phyloP scores from a whole-genome alignment of 805 yeast genomes.

The Candida namnaoensis region DNA sequence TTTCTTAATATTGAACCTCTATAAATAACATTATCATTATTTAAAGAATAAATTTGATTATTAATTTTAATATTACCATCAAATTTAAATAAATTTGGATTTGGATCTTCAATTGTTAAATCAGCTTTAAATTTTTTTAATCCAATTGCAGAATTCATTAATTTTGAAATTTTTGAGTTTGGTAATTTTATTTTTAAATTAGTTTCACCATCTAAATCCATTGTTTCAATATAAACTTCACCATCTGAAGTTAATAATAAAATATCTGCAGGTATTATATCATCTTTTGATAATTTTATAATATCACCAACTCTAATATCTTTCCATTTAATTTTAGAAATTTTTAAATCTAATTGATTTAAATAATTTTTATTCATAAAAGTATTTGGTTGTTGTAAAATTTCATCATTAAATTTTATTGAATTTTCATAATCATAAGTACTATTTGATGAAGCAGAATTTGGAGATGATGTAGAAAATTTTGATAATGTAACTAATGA shows the following conservation, averaged over 20 bases:
- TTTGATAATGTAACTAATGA: too few species aligned
- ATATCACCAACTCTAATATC: slow-evolving; percentile 81
- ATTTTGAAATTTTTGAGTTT: slow-evolving; percentile 49
- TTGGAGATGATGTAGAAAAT: slow-evolving; percentile 7
- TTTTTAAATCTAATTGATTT: slow-evolving; percentile 11
- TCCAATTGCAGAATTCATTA: slow-evolving; percentile 39
- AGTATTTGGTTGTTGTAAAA: slow-evolving; percentile 11
- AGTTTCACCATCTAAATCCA: slow-evolving; percentile 98
- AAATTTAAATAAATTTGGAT: slow-evolving; percentile 81
- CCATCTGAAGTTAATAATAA: slow-evolving; percentile 61
- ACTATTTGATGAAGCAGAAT: slow-evolving; percentile 1
- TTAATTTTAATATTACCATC: slow-evolving; percentile 60
- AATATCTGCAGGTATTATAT: slow-evolving; percentile 92
- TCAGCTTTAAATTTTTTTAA: slow-evolving; percentile 41
- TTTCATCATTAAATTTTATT: neutral
- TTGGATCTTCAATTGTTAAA: slow-evolving; percentile 82
- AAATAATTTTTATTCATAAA: slow-evolving; percentile 20
- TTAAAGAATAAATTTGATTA: slow-evolving; percentile 44
- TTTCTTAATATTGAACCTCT: slow-evolving; percentile 88
- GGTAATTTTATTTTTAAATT: slow-evolving; percentile 73
- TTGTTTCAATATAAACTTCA: slow-evolving; percentile 80
- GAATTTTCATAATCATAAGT: neutral
- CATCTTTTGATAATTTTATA: slow-evolving; percentile 63
- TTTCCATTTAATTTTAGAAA: slow-evolving; percentile 48
- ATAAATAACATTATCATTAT: slow-evolving; percentile 73